These are phyloP conservation scores for Fulvia fulva DNA, from an alignment of 2,329 filamentous ascomycete species.

Conservation along the genomic window DNA sequence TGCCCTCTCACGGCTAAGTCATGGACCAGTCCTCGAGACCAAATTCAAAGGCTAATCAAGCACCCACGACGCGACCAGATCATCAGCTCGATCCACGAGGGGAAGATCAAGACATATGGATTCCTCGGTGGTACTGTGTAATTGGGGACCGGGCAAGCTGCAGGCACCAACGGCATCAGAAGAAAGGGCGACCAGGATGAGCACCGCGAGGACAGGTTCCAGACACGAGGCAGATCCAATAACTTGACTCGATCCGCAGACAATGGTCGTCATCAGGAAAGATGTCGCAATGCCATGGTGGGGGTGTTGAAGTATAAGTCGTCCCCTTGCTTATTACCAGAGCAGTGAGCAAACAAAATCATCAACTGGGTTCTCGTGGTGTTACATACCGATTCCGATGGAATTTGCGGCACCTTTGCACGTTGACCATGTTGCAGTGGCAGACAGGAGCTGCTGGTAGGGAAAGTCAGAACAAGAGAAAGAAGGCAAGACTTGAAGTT, in stretches of 20 bases:
- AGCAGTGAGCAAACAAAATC: too few species aligned
- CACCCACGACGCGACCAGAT: conserved; percentile 17
- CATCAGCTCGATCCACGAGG: conserved; percentile 14
- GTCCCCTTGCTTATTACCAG: too few species aligned
- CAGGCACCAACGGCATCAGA: neutral
- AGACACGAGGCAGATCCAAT: neutral
- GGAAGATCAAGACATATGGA: conserved; percentile 17
- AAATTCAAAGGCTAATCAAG: conserved; percentile 7
- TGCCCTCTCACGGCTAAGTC: conserved; percentile 3
- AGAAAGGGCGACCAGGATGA: neutral
- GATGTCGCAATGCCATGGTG: too few species aligned
- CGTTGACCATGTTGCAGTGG: too few species aligned
- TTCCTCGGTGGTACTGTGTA: conserved; percentile 8
- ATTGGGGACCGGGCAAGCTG: conserved; percentile 4
- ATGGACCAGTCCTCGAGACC: neutral
- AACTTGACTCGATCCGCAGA: too few species aligned
- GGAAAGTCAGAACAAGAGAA: neutral
- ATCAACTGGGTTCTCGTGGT: too few species aligned
- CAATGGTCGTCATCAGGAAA: too few species aligned
- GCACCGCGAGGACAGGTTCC: neutral
- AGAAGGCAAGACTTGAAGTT: neutral
- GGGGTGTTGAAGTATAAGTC: too few species aligned
- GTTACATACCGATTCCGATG: neutral
- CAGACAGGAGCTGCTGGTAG: neutral
- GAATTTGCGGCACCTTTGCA: too few species aligned